phyloP scores from a whole-genome alignment of 2,329 filamentous ascomycete species.

The Blumeriella jaapii region DNA sequence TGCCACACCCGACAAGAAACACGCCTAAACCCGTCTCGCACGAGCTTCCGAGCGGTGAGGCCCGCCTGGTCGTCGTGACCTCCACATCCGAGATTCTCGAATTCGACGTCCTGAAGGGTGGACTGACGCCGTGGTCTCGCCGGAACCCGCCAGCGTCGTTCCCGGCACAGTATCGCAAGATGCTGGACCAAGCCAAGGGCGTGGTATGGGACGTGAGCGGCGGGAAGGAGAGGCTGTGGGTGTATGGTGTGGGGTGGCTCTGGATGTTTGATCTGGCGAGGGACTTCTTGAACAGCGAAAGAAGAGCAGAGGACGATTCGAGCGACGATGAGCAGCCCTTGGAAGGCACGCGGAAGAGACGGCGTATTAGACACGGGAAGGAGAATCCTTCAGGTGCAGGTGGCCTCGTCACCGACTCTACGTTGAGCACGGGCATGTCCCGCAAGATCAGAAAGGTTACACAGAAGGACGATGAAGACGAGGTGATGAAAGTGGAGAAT shows the following conservation, averaged over 20 bases:
- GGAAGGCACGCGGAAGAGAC: slow-evolving; percentile 26
- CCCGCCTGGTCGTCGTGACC: slow-evolving; percentile 48
- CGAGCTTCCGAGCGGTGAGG: slow-evolving; percentile 40
- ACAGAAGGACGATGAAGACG: slow-evolving; percentile 31
- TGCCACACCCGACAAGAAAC: slow-evolving; percentile 18
- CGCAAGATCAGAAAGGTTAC: slow-evolving; percentile 29
- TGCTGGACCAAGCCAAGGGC: slow-evolving; percentile 73
- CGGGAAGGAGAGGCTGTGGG: slow-evolving; percentile 57
- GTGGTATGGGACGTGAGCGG: slow-evolving; percentile 65
- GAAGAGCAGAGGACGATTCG: slow-evolving; percentile 21
- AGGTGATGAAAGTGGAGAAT: slow-evolving; percentile 29
- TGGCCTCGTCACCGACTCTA: slow-evolving; percentile 33
- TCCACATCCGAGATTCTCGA: slow-evolving; percentile 59
- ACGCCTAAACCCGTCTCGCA: slow-evolving; percentile 30
- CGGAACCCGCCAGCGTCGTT: slow-evolving; percentile 68
- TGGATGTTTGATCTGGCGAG: slow-evolving; percentile 82
- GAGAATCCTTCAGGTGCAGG: slow-evolving; percentile 42
- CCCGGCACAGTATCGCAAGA: slow-evolving; percentile 60
- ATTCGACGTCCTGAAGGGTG: slow-evolving; percentile 67
- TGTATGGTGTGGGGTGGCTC: slow-evolving; percentile 77
- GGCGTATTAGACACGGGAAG: slow-evolving; percentile 14
- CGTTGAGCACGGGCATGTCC: slow-evolving; percentile 27
- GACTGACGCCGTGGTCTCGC: slow-evolving; percentile 74
- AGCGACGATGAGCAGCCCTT: slow-evolving; percentile 9
- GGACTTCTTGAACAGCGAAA: slow-evolving; percentile 42